Evolutionary conservation across 1,284 basidiomycete genomes (phyloP).

Genomic region (Tausonia pullulans): DNA sequence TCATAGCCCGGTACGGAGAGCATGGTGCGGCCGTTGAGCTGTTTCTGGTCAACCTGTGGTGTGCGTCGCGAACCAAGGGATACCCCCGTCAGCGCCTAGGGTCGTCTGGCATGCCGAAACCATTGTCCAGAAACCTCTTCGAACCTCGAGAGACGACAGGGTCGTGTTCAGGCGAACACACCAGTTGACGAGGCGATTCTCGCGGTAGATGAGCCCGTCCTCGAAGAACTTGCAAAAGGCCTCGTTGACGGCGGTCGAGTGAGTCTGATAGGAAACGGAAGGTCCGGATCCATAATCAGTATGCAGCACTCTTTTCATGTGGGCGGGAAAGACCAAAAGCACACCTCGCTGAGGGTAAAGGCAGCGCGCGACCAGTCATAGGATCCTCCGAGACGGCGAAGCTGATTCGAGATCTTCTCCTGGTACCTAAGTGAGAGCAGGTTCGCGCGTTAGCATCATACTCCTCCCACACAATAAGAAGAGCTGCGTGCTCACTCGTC

Average conservation of each 20-base stretch:
- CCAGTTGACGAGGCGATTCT: slow-evolving; percentile 97
- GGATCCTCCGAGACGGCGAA: slow-evolving; percentile 80
- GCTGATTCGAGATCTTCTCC: slow-evolving; percentile 76
- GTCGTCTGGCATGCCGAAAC: not conserved
- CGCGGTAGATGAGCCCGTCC: slow-evolving; percentile 88
- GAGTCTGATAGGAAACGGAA: slow-evolving; percentile 38
- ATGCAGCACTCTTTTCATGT: not conserved
- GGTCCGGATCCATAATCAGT: not conserved
- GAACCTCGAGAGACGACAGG: slow-evolving; percentile 84
- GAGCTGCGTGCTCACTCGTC: slow-evolving; percentile 55
- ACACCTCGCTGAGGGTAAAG: slow-evolving; percentile 89
- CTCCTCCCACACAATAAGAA: not conserved
- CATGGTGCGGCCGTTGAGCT: slow-evolving; percentile 76
- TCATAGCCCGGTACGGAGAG: slow-evolving; percentile 92
- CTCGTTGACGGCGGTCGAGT: slow-evolving; percentile 81
- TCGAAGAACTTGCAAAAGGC: slow-evolving; percentile 87
- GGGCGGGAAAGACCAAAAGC: slow-evolving; percentile 19
- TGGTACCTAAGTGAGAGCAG: slow-evolving; percentile 56
- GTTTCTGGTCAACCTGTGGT: slow-evolving; percentile 77
- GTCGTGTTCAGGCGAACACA: slow-evolving; percentile 94
- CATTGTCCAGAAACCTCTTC: slow-evolving; percentile 12
- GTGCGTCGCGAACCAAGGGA: not conserved
- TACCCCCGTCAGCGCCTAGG: not conserved
- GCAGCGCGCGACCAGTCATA: slow-evolving; percentile 90
- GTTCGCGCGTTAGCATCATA: not conserved